Conservation (phyloP, 306 rosid genomes). For the Castanea mollissima region DNA sequence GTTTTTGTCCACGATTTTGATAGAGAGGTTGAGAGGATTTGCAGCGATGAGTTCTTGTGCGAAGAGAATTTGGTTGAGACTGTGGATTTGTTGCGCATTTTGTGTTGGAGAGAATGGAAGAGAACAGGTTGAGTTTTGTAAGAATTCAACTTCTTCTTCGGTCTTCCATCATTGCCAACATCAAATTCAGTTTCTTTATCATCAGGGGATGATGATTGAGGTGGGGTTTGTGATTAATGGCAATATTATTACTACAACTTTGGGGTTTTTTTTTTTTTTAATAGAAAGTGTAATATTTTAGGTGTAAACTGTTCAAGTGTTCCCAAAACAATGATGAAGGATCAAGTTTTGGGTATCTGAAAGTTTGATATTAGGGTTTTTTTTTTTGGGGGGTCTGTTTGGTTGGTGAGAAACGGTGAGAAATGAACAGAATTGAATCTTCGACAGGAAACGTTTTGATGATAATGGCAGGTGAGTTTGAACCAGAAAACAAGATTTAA, state of each 20-base stretch:
- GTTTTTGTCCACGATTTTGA: constrained; percentile 79
- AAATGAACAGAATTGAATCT: constrained; percentile 12
- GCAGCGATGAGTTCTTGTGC: constrained; percentile 77
- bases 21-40: constrained; percentile 74
- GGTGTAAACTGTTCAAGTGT: constrained; percentile 2
- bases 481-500: not conserved
- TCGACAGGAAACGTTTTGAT: not conserved
- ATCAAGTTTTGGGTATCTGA: constrained; percentile 14
- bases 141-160: constrained; percentile 10
- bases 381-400: not conserved
- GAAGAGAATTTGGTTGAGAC: constrained; percentile 58
- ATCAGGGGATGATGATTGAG: constrained; percentile 16
- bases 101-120: constrained; percentile 34
- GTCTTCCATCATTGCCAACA: constrained; percentile 24
- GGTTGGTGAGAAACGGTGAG: constrained; percentile 9
- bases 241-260: constrained; percentile 14
- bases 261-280: not conserved
- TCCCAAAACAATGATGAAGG: not conserved
- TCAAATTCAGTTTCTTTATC: constrained; percentile 11
- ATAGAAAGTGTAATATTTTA: constrained; percentile 27
- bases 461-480: not conserved
- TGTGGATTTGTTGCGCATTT: constrained; percentile 65
- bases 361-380: too few species aligned
- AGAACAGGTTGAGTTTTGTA: constrained; percentile 43
- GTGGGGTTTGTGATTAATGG: constrained; percentile 20